A percentile compares a stretch with the other conserved stretches of the same genome.
phyloP scores from a whole-genome alignment of 2,329 filamentous ascomycete species.

The Beauveria sp. region DNA sequence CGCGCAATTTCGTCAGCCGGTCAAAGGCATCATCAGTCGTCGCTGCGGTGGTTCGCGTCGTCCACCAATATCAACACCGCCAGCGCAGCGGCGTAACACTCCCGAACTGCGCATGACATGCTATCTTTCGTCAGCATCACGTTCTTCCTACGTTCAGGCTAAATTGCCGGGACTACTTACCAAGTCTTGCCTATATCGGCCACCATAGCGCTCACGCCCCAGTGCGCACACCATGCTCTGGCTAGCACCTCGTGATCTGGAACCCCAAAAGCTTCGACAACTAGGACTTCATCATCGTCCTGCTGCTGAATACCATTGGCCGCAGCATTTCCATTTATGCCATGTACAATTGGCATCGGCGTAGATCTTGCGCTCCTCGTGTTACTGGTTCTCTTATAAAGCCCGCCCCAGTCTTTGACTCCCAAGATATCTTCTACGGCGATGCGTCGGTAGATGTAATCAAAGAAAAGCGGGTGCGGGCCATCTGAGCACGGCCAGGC shows the following conservation, averaged over 20 bases:
- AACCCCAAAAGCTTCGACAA: conserved; percentile 66
- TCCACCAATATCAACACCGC: conserved; percentile 65
- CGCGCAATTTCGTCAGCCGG: neutral
- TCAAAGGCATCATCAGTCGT: neutral
- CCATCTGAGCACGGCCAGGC: conserved; percentile 57
- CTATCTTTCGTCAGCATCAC: conserved; percentile 26
- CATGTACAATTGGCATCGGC: conserved; percentile 23
- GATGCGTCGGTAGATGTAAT: conserved; percentile 55
- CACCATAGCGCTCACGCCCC: conserved; percentile 63
- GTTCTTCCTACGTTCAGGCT: too few relatives aligned
- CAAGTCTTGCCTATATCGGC: conserved; percentile 63
- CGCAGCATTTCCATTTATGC: conserved; percentile 10
- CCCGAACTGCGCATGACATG: conserved; percentile 65
- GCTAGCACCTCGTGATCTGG: conserved; percentile 70
- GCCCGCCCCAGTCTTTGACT: conserved; percentile 56
- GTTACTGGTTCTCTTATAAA: conserved; percentile 24
- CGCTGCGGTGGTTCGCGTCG: conserved; percentile 20
- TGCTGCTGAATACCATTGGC: conserved; percentile 28
- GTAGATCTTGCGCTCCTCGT: conserved; percentile 27
- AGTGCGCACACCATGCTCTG: conserved; percentile 69
- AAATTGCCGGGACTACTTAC: conserved; percentile 28
- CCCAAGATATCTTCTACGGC: conserved; percentile 58
- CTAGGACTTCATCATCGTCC: conserved; percentile 59
- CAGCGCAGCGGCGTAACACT: conserved; percentile 66
- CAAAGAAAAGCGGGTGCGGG: conserved; percentile 64